Conservation (phyloP, 345 rosid species). For the Angophora floribunda region DNA sequence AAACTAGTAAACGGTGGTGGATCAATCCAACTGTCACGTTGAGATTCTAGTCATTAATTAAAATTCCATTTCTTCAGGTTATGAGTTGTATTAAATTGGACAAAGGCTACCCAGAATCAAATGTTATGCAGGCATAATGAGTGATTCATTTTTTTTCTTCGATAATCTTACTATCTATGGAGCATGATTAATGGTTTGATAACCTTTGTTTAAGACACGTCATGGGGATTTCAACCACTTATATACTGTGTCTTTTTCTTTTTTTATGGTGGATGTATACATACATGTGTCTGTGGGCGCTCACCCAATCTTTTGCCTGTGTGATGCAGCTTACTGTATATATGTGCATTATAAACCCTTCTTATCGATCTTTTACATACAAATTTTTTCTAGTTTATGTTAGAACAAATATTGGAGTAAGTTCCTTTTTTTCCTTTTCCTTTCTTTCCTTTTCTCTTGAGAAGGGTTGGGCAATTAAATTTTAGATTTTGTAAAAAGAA, state of each 20-base stretch:
- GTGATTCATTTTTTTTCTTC: background rate
- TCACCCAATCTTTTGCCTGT: background rate
- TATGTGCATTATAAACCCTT: background rate
- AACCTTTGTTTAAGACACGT: background rate
- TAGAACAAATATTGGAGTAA: background rate
- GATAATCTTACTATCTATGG: background rate
- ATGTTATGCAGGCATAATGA: background rate
- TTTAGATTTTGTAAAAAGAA: background rate
- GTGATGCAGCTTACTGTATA: background rate
- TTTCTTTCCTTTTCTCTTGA: background rate
- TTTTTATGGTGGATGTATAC: background rate
- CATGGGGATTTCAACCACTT: background rate
- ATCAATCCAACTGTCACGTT: background rate
- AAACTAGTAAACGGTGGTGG: background rate
- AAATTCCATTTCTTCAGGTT: background rate
- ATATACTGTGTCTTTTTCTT: background rate
- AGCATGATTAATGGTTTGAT: background rate
- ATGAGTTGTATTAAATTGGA: background rate
- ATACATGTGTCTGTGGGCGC: background rate
- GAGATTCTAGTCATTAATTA: background rate
- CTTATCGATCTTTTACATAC: background rate
- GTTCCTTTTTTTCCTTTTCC: background rate
- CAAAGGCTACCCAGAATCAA: background rate
- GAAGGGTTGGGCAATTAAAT: background rate
- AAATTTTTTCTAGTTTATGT: background rate